Conservation (phyloP, 2,329 filamentous ascomycete genomes). For the Botrytis sinoallii region DNA sequence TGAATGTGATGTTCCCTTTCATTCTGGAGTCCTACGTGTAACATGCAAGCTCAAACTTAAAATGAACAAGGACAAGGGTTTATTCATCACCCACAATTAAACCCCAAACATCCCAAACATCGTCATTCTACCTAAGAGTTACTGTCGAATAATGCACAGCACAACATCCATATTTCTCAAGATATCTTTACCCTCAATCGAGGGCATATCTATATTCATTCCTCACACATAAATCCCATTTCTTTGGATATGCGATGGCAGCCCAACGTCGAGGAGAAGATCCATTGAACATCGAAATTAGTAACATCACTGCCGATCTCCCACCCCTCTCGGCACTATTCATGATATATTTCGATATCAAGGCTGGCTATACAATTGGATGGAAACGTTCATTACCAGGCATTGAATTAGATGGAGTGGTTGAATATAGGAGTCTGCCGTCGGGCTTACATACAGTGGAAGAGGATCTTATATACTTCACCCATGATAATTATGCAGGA, state of each 20-base stretch:
- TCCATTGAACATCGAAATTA: slow-evolving; percentile 36
- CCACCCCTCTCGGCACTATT: slow-evolving; percentile 75
- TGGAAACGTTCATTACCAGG: slow-evolving; percentile 76
- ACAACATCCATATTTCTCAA: background rate
- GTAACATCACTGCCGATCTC: slow-evolving; percentile 43
- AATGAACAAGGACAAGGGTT: slow-evolving; percentile 2
- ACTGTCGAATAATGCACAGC: slow-evolving; percentile 11
- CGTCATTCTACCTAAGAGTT: background rate
- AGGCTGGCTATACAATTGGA: slow-evolving; percentile 83
- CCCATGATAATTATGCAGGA: slow-evolving; percentile 79
- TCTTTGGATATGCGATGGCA: slow-evolving; percentile 30
- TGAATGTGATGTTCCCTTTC: background rate
- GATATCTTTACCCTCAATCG: background rate
- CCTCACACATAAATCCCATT: background rate
- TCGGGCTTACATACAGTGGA: slow-evolving; percentile 87
- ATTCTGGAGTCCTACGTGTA: background rate
- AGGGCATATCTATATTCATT: background rate
- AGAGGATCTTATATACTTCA: slow-evolving; percentile 90
- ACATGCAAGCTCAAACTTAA: background rate
- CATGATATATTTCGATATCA: slow-evolving; percentile 88
- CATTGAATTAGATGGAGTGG: slow-evolving; percentile 75
- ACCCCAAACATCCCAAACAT: background rate
- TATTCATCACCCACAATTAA: background rate
- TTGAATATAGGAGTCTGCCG: slow-evolving; percentile 95
- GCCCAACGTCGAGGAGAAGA: slow-evolving; percentile 36